A percentile compares a stretch with the other conserved stretches of the same genome.
phyloP scores from a whole-genome alignment of 257 asterid species.

The Cynanchum wilfordii region DNA sequence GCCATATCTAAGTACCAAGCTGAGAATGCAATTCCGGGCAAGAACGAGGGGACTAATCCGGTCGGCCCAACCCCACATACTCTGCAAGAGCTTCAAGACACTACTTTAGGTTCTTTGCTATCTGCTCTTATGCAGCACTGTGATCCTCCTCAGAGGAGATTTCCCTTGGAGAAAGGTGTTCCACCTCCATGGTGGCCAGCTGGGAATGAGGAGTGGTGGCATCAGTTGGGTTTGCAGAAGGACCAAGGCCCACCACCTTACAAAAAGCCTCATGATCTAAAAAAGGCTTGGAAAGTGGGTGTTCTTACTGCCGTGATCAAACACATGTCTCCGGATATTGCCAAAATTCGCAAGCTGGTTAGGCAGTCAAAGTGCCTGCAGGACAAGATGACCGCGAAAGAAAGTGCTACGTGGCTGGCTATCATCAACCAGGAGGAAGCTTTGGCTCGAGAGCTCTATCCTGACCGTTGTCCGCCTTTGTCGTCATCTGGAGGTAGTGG shows the following conservation, averaged over 20 bases:
- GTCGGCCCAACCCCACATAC: slow-evolving; percentile 74
- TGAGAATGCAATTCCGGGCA: slow-evolving; percentile 43
- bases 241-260: slow-evolving; percentile 78
- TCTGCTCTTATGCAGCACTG: slow-evolving; percentile 94
- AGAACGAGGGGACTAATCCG: slow-evolving; percentile 31
- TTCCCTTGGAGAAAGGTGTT: slow-evolving; percentile 77
- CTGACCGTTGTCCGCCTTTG: slow-evolving; percentile 53
- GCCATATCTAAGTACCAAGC: slow-evolving; percentile 62
- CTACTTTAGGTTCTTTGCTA: slow-evolving; percentile 73
- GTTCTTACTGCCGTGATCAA: slow-evolving; percentile 83
- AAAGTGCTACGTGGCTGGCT: slow-evolving; percentile 85
- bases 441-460: slow-evolving; percentile 71
- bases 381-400: slow-evolving; percentile 91
- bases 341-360: slow-evolving; percentile 78
- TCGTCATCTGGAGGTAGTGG: slow-evolving; percentile 48
- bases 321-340: slow-evolving; percentile 78
- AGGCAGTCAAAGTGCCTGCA: slow-evolving; percentile 83
- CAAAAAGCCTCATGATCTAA: slow-evolving; percentile 86
- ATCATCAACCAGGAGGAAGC: slow-evolving; percentile 71
- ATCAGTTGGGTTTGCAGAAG: slow-evolving; percentile 58
- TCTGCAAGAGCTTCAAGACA: slow-evolving; percentile 82
- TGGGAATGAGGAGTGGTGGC: slow-evolving; percentile 90
- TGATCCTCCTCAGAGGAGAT: slow-evolving; percentile 86
- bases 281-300: slow-evolving; percentile 83
- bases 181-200: slow-evolving; percentile 96